phyloP scores from a whole-genome alignment of 148 eudicot genomes.

The Silene conica region DNA sequence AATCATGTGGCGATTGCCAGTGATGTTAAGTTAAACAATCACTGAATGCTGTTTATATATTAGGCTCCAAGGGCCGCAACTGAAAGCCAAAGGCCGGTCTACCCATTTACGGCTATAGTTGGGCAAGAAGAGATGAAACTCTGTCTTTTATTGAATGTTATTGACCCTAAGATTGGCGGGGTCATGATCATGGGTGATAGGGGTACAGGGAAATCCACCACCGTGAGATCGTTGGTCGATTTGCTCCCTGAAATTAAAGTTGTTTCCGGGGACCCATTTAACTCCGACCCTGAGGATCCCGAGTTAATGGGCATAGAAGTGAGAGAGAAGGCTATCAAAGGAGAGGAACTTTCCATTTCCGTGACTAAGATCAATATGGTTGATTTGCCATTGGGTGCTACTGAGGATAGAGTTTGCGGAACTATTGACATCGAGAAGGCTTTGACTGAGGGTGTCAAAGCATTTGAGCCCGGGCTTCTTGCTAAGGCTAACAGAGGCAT shows the following conservation, averaged over 20 bases:
- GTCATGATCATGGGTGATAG: conserved; percentile 99
- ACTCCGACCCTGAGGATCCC: conserved; percentile 94
- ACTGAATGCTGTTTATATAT: conserved; percentile 8
- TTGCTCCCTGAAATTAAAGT: conserved; percentile 85
- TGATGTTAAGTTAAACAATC: background rate
- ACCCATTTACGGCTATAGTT: conserved; percentile 89
- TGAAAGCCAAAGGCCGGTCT: conserved; percentile 87
- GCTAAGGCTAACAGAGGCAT: conserved; percentile 96
- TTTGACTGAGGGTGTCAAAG: conserved; percentile 87
- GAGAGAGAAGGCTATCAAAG: conserved; percentile 59
- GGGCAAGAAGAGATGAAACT: conserved; percentile 99
- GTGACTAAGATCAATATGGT: conserved; percentile 91
- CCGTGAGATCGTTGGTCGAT: conserved; percentile 83
- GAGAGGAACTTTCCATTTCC: conserved; percentile 53
- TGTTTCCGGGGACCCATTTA: conserved; percentile 80
- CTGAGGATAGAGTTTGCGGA: conserved; percentile 96
- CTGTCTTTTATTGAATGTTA: conserved; percentile 81
- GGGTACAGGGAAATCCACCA: conserved; percentile 93
- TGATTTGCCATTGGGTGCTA: conserved; percentile 89
- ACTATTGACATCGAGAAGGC: conserved; percentile 96
- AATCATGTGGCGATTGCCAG: background rate
- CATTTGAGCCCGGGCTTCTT: conserved; percentile 95
- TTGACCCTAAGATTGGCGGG: conserved; percentile 96
- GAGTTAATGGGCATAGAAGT: conserved; percentile 90
- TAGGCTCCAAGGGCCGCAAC: conserved; percentile 70